Evolutionary conservation across 352 stramenopile species (phyloP), one percentile per base, ranked within the genome.

Genomic region (Pythium folliculosum): DNA sequence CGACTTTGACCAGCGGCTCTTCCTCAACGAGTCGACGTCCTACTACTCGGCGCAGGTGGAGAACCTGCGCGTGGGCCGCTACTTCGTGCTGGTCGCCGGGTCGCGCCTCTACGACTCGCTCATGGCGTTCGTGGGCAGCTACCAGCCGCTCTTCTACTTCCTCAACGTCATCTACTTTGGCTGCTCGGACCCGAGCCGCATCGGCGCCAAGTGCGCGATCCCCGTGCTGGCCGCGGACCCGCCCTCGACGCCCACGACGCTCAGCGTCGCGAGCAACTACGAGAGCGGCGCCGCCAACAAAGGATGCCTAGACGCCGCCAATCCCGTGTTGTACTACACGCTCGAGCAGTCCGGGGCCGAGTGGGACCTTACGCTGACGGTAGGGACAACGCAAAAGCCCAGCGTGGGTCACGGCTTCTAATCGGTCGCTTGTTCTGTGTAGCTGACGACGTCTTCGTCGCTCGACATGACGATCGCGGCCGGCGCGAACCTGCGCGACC

Each of bases 121-220:
- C 25, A 65, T 35, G 9, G 53, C 67, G 10, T 77, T 77, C 25
- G 63, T 75, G 1, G 71, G 71, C 23, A 47, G 17, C 12, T 44
- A 59, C 27, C 10, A 49, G 21, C 50, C 37, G n/a, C 49, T 75
- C 30, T 72, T 65, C 35, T 77, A 60, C 51, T 72, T 70, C 38
- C 9, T 77, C 43, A 69, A 59, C 23, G 58, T 77, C 49, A 67
- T 53, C 53, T 72, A 75, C 52, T 68, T 57, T 43, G 67, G 62
- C 21, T 77, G 71, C 62, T 70, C 61, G 19, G 71, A 76, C 35
- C 53, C 54, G 19, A 61, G 44, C 2, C 45, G 30, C 6, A 49
- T 60, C 0, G 65, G 70, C 21, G 45, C 13, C 38, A 51, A 45
- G 44, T 76, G 70, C 49, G 22, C 9, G 5, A 35, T 58, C 10